phyloP scores from a whole-genome alignment of 805 yeast genomes.

The Pichia pseudocactophila region DNA sequence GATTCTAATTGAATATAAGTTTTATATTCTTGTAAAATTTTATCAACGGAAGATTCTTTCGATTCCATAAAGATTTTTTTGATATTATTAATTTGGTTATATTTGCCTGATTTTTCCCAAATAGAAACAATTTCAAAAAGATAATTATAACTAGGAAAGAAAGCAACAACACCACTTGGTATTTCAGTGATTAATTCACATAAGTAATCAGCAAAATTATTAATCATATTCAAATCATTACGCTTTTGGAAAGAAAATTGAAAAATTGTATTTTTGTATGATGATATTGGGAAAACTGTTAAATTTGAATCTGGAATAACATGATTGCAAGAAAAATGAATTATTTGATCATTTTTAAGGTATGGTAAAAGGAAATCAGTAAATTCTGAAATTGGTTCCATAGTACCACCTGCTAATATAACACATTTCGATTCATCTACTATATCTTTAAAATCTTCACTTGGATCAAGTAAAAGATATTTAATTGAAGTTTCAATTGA shows the following conservation, averaged over 20 bases:
- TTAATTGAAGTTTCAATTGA: constrained; percentile 35
- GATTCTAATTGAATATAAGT: constrained; percentile 27
- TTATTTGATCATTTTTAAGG: constrained; percentile 32
- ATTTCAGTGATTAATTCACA: constrained; percentile 33
- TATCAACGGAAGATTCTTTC: constrained; percentile 33
- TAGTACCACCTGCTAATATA: constrained; percentile 87
- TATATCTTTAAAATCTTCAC: constrained; percentile 56
- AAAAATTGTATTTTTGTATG: constrained; percentile 26
- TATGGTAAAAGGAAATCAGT: constrained; percentile 57
- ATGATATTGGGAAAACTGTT: constrained; percentile 44
- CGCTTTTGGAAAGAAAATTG: constrained; percentile 68
- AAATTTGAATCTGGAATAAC: constrained; percentile 67
- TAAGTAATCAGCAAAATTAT: constrained; percentile 42
- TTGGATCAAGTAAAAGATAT: constrained; percentile 75
- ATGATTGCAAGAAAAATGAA: constrained; percentile 69
- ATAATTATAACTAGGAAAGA: constrained; percentile 79
- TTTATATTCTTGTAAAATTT: constrained; percentile 43
- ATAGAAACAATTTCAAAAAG: constrained; percentile 37
- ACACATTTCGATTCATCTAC: constrained; percentile 61
- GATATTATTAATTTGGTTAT: constrained; percentile 26
- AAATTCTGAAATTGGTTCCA: constrained; percentile 82
- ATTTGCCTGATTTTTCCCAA: constrained; percentile 42
- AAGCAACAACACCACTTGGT: constrained; percentile 73
- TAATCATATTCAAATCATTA: constrained; percentile 35
- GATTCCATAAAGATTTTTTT: constrained; percentile 56